A percentile compares a stretch with the other conserved stretches of the same genome.
These are phyloP conservation scores for Pleurotus djamor DNA, from an alignment of 768 basidiomycete genomes.

Conservation along the genomic window DNA sequence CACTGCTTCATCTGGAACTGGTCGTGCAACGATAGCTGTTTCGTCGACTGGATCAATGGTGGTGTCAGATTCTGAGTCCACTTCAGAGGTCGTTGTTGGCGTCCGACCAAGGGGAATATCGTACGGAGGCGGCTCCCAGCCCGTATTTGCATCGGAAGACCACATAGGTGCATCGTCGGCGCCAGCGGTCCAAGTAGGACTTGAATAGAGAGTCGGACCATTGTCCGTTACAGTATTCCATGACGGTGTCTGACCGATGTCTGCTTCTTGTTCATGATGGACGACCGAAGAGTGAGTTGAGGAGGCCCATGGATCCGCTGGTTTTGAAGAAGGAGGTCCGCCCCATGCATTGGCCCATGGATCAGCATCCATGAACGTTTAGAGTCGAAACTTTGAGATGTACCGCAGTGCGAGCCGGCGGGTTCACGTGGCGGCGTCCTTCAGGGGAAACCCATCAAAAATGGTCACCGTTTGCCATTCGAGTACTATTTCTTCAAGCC, in stretches of 20 bases:
- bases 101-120: conserved; percentile 34
- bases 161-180: conserved; percentile 42
- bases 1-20: background rate
- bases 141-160: conserved; percentile 22
- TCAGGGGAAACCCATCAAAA: too few relatives aligned
- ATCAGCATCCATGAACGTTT: conserved; percentile 54
- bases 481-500: too few relatives aligned
- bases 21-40: background rate
- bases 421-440: too few relatives aligned
- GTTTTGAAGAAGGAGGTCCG: conserved; percentile 32
- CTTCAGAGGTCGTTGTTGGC: conserved; percentile 8
- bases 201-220: conserved; percentile 20
- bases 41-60: conserved; percentile 9
- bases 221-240: conserved; percentile 38
- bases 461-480: too few relatives aligned
- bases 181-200: conserved; percentile 45
- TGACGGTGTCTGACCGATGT: conserved; percentile 48
- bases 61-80: background rate
- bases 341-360: conserved; percentile 76
- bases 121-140: conserved; percentile 39
- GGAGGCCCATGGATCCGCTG: conserved; percentile 9
- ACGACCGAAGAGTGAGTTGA: conserved; percentile 2
- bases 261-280: conserved; percentile 43
- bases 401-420: too few relatives aligned
- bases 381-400: background rate